Evolutionary conservation across 176 grass and related monocot genomes (phyloP), one percentile per base, ranked within the genome.

Genomic region (Phoenix roebelenii): DNA sequence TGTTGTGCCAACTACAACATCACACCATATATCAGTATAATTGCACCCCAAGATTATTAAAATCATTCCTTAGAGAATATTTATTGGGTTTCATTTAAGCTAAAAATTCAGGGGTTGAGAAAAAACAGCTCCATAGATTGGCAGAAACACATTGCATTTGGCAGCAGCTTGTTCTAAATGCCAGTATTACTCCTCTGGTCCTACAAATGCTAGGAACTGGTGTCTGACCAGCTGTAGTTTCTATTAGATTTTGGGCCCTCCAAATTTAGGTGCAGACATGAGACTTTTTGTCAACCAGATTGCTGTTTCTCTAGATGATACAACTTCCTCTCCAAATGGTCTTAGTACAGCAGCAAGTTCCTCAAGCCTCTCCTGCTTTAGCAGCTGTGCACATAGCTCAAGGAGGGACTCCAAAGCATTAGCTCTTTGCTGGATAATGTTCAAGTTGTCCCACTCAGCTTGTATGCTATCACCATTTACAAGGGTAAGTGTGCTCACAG

Each of bases 231-330:
- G 10, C 35, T 44, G 35, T 44, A 44, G 35, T 44, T 44, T 9
- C 35, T 44, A 14, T 12, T 44, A 44, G 10, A 44, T 44, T 12
- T 26, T 32, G 66, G 76, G 3, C 60, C 62, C 50, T 74, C 68
- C 79, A 51, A 76, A 70, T 51, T 85, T 85, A 1, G 76, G 76
- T 71, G 65, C 75, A 16, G 84, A 67, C 81, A 88, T 71, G 25
- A 94, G 77, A 49, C 89, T 94, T 57, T 94, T 94, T 3, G 89
- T 94, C 80, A 94, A 72, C 89, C 89, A 94, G 56, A 94, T 94
- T 4, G 89, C 89, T 0, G 89, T 94, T 76, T 94, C 89, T 56
- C 89, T 76, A 6, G 80, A 87, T 7, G 89, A 94, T 44, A 85
- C 89, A 23, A 74, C 78, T 67, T 79, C 84, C 61, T 88, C 74